A percentile compares a stretch with the other conserved stretches of the same genome.
Conservation (phyloP, 176 grass and related monocot genomes). For the Sorghum bicolor region Sorghum_bicolor_NCBIv3 NC_012872.2:61822001-61822500, state of each 20-base stretch:
- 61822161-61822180: not conserved
- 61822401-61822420: not conserved
- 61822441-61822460: not conserved
- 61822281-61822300: not conserved
- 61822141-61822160: not conserved
- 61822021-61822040: conserved; percentile 62
- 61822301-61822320: not conserved
- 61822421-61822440: not conserved
- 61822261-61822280: not conserved
- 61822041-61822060: conserved; percentile 77
- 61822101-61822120: conserved; percentile 74
- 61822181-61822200: not conserved
- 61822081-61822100: conserved; percentile 83
- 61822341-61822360: not conserved
- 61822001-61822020: not conserved
- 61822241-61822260: not conserved
- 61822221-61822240: not conserved
- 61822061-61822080: conserved; percentile 77
- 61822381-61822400: not conserved
- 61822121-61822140: conserved; percentile 35
- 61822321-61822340: not conserved
- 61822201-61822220: not conserved
- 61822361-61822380: not conserved
- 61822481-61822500: not conserved
- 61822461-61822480: not conserved